Percentiles rank a stretch among this genome's conserved stretches.
Evolutionary conservation across 257 asterid species (phyloP).

Genomic region (Scutellaria barbata): DNA sequence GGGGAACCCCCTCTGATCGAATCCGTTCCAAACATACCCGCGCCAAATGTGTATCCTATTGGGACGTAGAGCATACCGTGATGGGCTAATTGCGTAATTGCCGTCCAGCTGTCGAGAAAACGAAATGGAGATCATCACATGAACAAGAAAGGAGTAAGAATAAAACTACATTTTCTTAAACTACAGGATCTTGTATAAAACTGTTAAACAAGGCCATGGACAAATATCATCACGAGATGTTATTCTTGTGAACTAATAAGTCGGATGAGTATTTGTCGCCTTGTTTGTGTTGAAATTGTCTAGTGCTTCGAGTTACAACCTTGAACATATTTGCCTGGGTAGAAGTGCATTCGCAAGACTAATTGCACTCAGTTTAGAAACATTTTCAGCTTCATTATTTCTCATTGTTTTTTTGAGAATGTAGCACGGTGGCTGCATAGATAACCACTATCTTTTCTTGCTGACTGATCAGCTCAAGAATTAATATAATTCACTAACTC

Average conservation of each 20-base stretch:
- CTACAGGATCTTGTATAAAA: too few species aligned
- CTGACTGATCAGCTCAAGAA: too few species aligned
- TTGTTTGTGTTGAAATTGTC: too few species aligned
- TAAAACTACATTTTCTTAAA: too few species aligned
- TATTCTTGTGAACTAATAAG: too few species aligned
- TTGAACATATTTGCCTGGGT: not conserved
- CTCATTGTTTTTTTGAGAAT: not conserved
- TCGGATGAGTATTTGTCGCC: too few species aligned
- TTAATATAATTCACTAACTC: too few species aligned
- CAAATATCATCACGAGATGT: too few species aligned
- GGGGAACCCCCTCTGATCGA: conserved; percentile 59
- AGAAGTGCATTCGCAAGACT: not conserved
- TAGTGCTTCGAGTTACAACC: not conserved
- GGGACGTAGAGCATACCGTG: conserved; percentile 71
- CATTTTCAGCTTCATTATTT: not conserved
- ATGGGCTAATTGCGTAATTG: conserved; percentile 63
- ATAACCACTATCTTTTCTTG: too few species aligned
- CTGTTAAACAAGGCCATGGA: too few species aligned
- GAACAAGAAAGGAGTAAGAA: not conserved
- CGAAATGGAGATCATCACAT: not conserved
- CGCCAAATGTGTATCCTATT: conserved; percentile 66
- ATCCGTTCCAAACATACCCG: conserved; percentile 55
- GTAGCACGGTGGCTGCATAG: not conserved
- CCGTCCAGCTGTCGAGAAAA: conserved; percentile 52
- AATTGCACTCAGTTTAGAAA: not conserved